These are phyloP conservation scores for Exidia glandulosa DNA, from an alignment of 768 basidiomycete species.

Conservation along the genomic window DNA sequence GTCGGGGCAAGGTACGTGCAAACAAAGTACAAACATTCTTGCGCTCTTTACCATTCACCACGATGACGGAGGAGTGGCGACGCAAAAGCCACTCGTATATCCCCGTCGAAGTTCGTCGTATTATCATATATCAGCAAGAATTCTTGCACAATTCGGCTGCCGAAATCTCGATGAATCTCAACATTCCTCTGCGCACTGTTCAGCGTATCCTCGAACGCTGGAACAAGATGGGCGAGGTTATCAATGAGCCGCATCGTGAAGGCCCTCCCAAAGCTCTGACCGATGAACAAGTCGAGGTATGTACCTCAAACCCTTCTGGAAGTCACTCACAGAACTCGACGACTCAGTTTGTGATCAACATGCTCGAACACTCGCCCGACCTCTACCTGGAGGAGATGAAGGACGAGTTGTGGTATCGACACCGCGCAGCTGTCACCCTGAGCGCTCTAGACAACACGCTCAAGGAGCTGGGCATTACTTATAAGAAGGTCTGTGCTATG, in stretches of 20 bases:
- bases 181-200: neutral
- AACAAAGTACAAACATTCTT: no score
- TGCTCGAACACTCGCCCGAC: neutral
- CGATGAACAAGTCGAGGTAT: neutral
- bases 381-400: neutral
- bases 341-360: neutral
- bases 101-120: no score
- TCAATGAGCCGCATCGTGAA: neutral
- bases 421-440: neutral
- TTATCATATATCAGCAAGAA: no score
- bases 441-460: neutral
- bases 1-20: no score
- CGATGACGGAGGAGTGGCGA: no score
- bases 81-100: no score
- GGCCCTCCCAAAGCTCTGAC: neutral
- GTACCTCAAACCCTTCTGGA: neutral
- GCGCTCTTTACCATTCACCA: no score
- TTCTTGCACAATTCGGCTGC: no score
- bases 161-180: neutral
- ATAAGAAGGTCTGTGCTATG: neutral
- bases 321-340: neutral
- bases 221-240: neutral
- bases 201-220: neutral
- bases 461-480: neutral
- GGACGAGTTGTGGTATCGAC: neutral